A percentile compares a stretch with the other conserved stretches of the same genome.
phyloP scores from a whole-genome alignment of 108 stramenopile genomes.

The Cyclotella cryptica region DNA sequence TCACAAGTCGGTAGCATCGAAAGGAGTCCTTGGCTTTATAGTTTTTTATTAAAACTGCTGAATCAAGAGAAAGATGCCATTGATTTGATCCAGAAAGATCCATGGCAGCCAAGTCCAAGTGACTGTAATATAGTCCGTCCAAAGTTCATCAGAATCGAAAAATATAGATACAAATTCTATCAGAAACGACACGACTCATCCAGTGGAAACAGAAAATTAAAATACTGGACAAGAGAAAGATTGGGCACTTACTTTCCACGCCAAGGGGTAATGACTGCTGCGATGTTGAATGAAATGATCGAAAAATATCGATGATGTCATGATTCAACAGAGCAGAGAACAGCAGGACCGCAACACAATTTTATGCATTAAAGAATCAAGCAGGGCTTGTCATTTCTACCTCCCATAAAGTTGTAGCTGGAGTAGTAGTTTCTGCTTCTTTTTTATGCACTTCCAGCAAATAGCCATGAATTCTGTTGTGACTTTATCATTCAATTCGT shows the following conservation, averaged over 20 bases:
- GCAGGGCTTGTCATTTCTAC: too few species aligned
- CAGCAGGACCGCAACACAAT: too few species aligned
- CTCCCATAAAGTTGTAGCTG: too few species aligned
- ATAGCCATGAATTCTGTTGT: too few species aligned
- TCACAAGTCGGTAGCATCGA: slow-evolving; percentile 41
- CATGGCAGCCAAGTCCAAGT: slow-evolving; percentile 28
- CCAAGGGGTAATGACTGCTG: slow-evolving; percentile 55
- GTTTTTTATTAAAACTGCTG: slow-evolving; percentile 58
- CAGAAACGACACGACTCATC: slow-evolving; percentile 3
- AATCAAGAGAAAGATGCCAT: slow-evolving; percentile 61
- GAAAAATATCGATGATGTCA: neutral
- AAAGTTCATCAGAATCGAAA: slow-evolving; percentile 69
- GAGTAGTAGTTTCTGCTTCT: too few species aligned
- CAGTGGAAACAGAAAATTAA: slow-evolving; percentile 19
- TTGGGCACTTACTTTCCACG: slow-evolving; percentile 59
- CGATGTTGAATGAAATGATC: slow-evolving; percentile 43
- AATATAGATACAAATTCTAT: slow-evolving; percentile 61
- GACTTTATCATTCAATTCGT: too few species aligned
- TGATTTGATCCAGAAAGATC: slow-evolving; percentile 58
- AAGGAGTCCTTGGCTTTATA: slow-evolving; percentile 63
- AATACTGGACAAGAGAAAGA: slow-evolving; percentile 65
- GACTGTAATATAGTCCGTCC: slow-evolving; percentile 21
- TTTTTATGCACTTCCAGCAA: too few species aligned
- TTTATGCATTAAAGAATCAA: too few species aligned
- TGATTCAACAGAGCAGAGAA: too few species aligned